Percentiles rank a stretch among this genome's conserved stretches.
Conservation (phyloP, 148 eudicot species). For the Chenopodium album region DNA sequence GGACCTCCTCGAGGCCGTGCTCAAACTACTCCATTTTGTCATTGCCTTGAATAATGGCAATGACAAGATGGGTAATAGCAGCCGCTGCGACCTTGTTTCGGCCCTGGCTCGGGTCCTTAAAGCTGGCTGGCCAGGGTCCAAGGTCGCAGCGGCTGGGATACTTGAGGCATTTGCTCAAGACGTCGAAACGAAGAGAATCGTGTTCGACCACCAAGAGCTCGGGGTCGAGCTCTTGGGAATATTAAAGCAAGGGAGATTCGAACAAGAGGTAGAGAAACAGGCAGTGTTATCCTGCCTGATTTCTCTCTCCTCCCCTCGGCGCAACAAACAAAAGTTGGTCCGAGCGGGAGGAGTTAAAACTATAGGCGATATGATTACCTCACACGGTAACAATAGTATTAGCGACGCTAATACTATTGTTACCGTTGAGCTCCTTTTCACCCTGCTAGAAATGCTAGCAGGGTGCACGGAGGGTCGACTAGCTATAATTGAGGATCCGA, state of each 20-base stretch:
- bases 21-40: constrained; percentile 34
- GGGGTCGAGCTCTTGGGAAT: not conserved
- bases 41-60: not conserved
- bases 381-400: not conserved
- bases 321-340: constrained; percentile 39
- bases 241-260: not conserved
- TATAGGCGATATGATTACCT: not conserved
- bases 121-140: constrained; percentile 25
- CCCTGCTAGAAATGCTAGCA: constrained; percentile 42
- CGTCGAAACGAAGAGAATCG: constrained; percentile 25
- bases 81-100: not conserved
- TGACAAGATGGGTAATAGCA: not conserved
- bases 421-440: constrained; percentile 34
- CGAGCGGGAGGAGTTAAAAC: constrained; percentile 37
- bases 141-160: constrained; percentile 29
- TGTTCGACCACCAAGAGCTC: constrained; percentile 33
- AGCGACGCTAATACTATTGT: too few relatives aligned
- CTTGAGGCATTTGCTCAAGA: constrained; percentile 27
- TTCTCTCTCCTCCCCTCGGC: constrained; percentile 29
- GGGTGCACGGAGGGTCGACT: constrained; percentile 59
- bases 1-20: constrained; percentile 32
- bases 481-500: constrained; percentile 38
- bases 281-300: constrained; percentile 31
- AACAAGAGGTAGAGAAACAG: not conserved
- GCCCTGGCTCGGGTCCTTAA: constrained; percentile 28